Evolutionary conservation across 2,329 filamentous ascomycete species (phyloP).

Genomic region (Penicillium concentricum): DNA sequence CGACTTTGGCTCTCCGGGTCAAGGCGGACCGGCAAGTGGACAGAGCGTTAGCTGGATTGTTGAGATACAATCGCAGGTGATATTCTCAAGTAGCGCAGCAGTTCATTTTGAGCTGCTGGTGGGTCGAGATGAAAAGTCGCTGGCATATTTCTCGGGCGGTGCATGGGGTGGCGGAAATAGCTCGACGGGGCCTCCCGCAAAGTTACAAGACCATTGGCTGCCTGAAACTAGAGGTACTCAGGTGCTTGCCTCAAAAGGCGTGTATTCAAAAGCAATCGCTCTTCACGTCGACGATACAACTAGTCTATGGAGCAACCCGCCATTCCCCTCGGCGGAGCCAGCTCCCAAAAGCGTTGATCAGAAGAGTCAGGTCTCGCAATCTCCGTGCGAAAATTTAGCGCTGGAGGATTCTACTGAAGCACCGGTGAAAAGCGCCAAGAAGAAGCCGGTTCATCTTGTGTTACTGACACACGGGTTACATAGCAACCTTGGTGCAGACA

Average conservation of each 20-base stretch:
- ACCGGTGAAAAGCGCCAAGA: slow-evolving; percentile 26
- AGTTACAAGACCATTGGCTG: slow-evolving; percentile 73
- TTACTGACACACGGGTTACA: slow-evolving; percentile 92
- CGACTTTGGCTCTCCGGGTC: slow-evolving; percentile 39
- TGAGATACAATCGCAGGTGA: slow-evolving; percentile 86
- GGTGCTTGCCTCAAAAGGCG: slow-evolving; percentile 65
- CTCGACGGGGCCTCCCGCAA: slow-evolving; percentile 65
- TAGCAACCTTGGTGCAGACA: slow-evolving; percentile 92
- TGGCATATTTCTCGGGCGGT: slow-evolving; percentile 64
- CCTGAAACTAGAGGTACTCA: slow-evolving; percentile 55
- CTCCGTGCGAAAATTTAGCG: slow-evolving; percentile 12
- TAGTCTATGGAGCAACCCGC: slow-evolving; percentile 88
- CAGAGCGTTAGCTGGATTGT: slow-evolving; percentile 79
- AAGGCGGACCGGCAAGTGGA: slow-evolving; percentile 42
- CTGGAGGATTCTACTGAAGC: slow-evolving; percentile 2
- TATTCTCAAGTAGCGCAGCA: slow-evolving; percentile 85
- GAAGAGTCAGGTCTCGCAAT: slow-evolving; percentile 21
- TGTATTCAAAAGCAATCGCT: slow-evolving; percentile 78
- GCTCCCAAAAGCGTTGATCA: slow-evolving; percentile 36
- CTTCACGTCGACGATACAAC: slow-evolving; percentile 84
- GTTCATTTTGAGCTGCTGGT: slow-evolving; percentile 87
- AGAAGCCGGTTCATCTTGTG: slow-evolving; percentile 76
- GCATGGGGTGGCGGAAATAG: slow-evolving; percentile 51
- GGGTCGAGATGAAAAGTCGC: slow-evolving; percentile 78
- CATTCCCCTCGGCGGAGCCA: slow-evolving; percentile 60